phyloP scores from a whole-genome alignment of 768 basidiomycete species.

The Russula emetica region DNA sequence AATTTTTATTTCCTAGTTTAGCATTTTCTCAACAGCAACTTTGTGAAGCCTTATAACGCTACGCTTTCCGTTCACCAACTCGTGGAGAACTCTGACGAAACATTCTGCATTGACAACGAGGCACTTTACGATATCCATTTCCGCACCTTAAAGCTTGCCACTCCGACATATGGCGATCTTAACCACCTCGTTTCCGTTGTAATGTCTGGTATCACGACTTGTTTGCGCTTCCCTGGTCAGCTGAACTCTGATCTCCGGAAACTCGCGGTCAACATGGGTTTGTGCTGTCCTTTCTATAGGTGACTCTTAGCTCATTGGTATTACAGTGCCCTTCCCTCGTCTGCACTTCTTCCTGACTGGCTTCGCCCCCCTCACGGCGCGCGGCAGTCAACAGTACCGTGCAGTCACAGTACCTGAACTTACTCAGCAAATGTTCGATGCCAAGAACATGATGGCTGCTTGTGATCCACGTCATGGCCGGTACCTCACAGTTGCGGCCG shows the following conservation, averaged over 20 bases:
- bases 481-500: conserved; percentile 94
- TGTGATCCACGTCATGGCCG: conserved; percentile 95
- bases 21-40: neutral
- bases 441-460: conserved; percentile 99
- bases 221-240: conserved; percentile 99
- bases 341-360: conserved; percentile 99
- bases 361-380: conserved; percentile 90
- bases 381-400: conserved; percentile 92
- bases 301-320: conserved; percentile 12
- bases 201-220: conserved; percentile 98
- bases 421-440: conserved; percentile 99
- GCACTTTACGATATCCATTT: conserved; percentile 99
- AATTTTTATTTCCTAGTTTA: neutral
- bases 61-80: conserved; percentile 98
- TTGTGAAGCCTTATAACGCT: conserved; percentile 86
- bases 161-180: conserved; percentile 95
- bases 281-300: conserved; percentile 30
- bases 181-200: conserved; percentile 97
- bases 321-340: conserved; percentile 91
- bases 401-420: conserved; percentile 96
- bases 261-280: conserved; percentile 98
- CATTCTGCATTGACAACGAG: conserved; percentile 99
- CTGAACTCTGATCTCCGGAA: conserved; percentile 98
- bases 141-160: conserved; percentile 92
- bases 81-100: conserved; percentile 99